phyloP scores from a whole-genome alignment of 192 early-diverging fungal species.

The Endogone sp. region DNA sequence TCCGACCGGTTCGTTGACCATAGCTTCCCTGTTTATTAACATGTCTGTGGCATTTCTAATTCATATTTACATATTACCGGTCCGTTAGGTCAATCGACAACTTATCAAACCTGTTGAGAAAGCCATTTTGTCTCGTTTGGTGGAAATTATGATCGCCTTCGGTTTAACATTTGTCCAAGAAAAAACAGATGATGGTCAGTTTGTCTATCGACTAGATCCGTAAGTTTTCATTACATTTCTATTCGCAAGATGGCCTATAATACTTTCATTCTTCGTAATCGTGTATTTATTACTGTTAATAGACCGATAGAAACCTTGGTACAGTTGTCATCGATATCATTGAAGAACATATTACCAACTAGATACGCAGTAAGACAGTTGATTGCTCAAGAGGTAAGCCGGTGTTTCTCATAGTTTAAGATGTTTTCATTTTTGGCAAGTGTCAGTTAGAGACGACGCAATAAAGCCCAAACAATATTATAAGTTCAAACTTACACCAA shows the following conservation, averaged over 20 bases:
- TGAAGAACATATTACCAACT: conserved; percentile 44
- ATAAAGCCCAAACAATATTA: no score
- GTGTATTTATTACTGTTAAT: not conserved
- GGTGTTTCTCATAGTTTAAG: no score
- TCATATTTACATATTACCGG: conserved; percentile 20
- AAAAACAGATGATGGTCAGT: conserved; percentile 55
- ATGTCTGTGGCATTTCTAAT: conserved; percentile 31
- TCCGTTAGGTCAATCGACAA: conserved; percentile 54
- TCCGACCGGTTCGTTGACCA: conserved; percentile 59
- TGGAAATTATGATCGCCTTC: conserved; percentile 65
- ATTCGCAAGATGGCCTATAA: conserved; percentile 1
- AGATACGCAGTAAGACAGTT: conserved; percentile 80
- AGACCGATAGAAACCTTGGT: conserved; percentile 48
- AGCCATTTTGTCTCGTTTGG: conserved; percentile 45
- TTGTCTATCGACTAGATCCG: conserved; percentile 72
- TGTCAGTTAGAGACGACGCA: no score
- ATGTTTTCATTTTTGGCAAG: no score
- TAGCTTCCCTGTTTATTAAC: conserved; percentile 29
- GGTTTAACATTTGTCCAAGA: conserved; percentile 71
- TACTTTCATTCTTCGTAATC: no score
- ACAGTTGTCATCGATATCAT: conserved; percentile 29
- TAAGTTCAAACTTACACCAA: no score
- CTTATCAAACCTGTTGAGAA: conserved; percentile 61
- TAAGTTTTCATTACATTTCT: conserved; percentile 33
- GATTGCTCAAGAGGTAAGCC: conserved; percentile 70